Conservation (phyloP, 2,329 filamentous ascomycete genomes). For the Aspergillus sp. region DNA sequence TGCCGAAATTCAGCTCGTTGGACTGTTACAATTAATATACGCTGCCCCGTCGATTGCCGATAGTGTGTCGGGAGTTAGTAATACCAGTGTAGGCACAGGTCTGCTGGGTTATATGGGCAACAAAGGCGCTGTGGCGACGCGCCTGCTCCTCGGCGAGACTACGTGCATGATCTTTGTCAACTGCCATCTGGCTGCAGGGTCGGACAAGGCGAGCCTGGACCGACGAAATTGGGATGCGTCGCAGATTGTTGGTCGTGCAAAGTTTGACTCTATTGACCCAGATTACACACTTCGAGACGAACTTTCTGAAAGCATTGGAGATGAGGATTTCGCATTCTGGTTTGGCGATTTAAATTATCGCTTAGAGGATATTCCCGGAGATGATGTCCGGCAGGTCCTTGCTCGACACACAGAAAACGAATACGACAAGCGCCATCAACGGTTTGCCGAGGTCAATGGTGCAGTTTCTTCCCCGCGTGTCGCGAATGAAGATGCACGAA, state of each 20-base stretch:
- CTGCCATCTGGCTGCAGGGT: conserved; percentile 85
- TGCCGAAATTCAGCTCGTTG: conserved; percentile 82
- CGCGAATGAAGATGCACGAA: conserved; percentile 18
- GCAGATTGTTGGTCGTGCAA: conserved; percentile 76
- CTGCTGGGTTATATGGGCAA: conserved; percentile 94
- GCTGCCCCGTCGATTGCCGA: conserved; percentile 76
- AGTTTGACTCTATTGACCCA: conserved; percentile 74
- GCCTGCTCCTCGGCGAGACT: conserved; percentile 85
- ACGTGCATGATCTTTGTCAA: conserved; percentile 90
- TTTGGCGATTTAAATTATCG: conserved; percentile 96
- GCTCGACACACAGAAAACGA: conserved; percentile 81
- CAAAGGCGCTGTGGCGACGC: conserved; percentile 84
- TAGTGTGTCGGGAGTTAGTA: conserved; percentile 80
- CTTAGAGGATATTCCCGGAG: conserved; percentile 82
- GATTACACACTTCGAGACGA: conserved; percentile 66
- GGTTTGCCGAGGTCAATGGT: conserved; percentile 32
- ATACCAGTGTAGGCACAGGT: conserved; percentile 82
- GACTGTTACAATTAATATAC: conserved; percentile 82
- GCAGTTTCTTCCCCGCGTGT: conserved; percentile 24
- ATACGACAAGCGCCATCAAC: conserved; percentile 62
- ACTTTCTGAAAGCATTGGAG: conserved; percentile 68
- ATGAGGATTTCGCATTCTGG: conserved; percentile 95
- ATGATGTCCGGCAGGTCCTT: conserved; percentile 84
- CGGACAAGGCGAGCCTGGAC: conserved; percentile 76
- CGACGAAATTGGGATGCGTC: conserved; percentile 86